phyloP scores from a whole-genome alignment of 768 basidiomycete species.

The Phylloporus arenicola region DNA sequence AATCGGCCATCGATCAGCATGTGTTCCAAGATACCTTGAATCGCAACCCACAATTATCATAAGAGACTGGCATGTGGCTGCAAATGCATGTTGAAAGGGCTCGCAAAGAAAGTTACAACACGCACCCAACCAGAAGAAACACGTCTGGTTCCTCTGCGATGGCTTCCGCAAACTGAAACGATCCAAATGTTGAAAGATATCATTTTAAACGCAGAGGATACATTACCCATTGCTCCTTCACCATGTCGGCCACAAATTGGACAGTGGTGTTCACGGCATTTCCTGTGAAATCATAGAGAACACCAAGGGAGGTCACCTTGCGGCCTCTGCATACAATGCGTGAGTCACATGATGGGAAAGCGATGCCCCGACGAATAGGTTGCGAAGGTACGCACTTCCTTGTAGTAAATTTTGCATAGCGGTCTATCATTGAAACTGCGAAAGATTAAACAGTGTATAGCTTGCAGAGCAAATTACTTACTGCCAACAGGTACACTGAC shows the following conservation, averaged over 20 bases:
- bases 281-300: slow-evolving; percentile 70
- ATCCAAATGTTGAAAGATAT: background rate
- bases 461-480: slow-evolving; percentile 13
- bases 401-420: slow-evolving; percentile 70
- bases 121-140: slow-evolving; percentile 68
- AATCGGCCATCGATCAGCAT: background rate
- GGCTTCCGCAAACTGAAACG: slow-evolving; percentile 62
- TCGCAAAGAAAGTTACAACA: background rate
- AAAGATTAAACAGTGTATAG: slow-evolving; percentile 22
- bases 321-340: slow-evolving; percentile 42
- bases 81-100: background rate
- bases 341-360: background rate
- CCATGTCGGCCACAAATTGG: slow-evolving; percentile 67
- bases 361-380: background rate
- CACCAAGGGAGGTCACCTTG: slow-evolving; percentile 73
- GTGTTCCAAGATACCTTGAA: background rate
- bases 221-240: slow-evolving; percentile 71
- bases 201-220: background rate
- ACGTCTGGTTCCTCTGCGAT: slow-evolving; percentile 79
- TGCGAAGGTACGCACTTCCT: slow-evolving; percentile 44
- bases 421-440: slow-evolving; percentile 33
- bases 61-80: slow-evolving; percentile 79
- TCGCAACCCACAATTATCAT: slow-evolving; percentile 53
- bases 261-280: slow-evolving; percentile 71
- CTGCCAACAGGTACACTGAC: slow-evolving; percentile 44